phyloP scores from a whole-genome alignment of 148 eudicot genomes.

The Nepenthes mirabilis region DNA sequence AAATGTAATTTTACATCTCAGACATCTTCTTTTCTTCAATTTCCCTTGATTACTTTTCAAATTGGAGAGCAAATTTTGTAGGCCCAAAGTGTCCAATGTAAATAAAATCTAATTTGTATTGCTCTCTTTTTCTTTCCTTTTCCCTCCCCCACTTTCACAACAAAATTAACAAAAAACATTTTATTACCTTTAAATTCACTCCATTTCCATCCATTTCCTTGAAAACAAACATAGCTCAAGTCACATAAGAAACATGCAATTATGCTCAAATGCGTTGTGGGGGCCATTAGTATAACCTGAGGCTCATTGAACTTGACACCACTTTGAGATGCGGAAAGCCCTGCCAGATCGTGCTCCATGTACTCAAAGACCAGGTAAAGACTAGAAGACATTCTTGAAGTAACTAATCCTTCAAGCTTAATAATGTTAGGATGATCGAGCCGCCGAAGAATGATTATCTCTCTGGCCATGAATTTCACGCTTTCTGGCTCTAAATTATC shows the following conservation, averaged over 20 bases:
- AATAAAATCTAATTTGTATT: no score
- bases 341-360: slow-evolving; percentile 98
- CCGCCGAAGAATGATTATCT: slow-evolving; percentile 62
- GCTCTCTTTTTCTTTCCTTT: no score
- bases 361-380: slow-evolving; percentile 90
- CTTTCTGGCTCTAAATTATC: slow-evolving; percentile 91
- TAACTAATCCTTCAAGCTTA: slow-evolving; percentile 91
- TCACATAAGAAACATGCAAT: not conserved
- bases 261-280: not conserved
- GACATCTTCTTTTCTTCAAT: no score
- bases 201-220: no score
- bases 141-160: no score
- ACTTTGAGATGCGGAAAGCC: slow-evolving; percentile 67
- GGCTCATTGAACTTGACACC: slow-evolving; percentile 67
- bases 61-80: no score
- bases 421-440: slow-evolving; percentile 92
- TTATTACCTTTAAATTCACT: no score
- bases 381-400: slow-evolving; percentile 90
- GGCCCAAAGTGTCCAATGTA: no score
- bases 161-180: no score
- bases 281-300: slow-evolving; percentile 39
- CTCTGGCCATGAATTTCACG: slow-evolving; percentile 92
- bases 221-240: not conserved
- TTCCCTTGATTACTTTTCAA: no score
- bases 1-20: no score